A percentile compares a stretch with the other conserved stretches of the same genome.
Evolutionary conservation across 192 early-diverging fungal genomes (phyloP).

Genomic region (Diversispora epigaea): DNA sequence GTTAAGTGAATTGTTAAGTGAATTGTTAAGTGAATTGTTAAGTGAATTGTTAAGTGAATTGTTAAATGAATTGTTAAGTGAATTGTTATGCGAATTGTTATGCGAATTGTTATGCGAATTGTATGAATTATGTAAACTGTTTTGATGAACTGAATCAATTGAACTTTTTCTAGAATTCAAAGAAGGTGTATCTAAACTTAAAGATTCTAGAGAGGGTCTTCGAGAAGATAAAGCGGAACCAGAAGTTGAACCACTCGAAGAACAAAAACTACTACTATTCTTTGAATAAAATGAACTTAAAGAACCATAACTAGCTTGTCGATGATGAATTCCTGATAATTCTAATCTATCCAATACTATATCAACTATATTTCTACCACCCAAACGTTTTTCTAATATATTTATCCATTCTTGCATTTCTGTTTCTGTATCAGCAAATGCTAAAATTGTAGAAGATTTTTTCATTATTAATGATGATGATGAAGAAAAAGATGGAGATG

Average conservation of each 20-base stretch:
- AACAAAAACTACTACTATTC: conserved; percentile 10
- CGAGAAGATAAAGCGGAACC: conserved; percentile 23
- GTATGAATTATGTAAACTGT: not conserved
- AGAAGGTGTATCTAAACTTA: conserved; percentile 30
- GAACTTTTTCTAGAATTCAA: conserved; percentile 31
- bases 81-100: no score
- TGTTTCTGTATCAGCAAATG: conserved; percentile 23
- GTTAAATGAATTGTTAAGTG: no score
- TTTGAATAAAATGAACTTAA: conserved; percentile 28
- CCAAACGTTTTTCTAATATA: conserved; percentile 16
- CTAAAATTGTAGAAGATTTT: conserved; percentile 13
- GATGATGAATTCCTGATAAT: conserved; percentile 6
- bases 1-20: no score
- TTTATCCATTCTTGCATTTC: conserved; percentile 30
- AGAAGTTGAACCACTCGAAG: not conserved
- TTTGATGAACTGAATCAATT: conserved; percentile 19
- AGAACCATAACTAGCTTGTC: conserved; percentile 27
- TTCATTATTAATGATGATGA: not conserved
- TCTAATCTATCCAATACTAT: conserved; percentile 33
- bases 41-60: no score
- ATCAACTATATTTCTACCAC: conserved; percentile 34
- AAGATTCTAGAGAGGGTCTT: conserved; percentile 28
- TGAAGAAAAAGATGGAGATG: no score
- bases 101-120: not conserved
- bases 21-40: no score